Conservation (phyloP, 2,329 filamentous ascomycete species). For the Apiospora arundinis region DNA sequence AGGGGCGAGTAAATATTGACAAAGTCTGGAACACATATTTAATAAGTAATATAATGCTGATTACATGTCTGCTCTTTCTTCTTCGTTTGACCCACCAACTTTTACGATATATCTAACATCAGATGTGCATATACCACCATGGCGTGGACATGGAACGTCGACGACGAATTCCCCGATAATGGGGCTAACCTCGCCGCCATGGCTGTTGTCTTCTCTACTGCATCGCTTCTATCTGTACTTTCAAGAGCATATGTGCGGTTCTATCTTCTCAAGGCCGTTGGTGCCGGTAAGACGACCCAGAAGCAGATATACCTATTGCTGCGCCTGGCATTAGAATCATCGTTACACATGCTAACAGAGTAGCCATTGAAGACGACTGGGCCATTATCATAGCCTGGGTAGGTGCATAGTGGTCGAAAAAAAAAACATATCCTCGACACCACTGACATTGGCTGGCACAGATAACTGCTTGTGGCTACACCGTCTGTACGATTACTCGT, state of each 20-base stretch:
- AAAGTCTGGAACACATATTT: too few relatives aligned
- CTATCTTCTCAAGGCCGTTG: slow-evolving; percentile 42
- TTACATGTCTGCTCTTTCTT: too few relatives aligned
- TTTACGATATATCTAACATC: too few relatives aligned
- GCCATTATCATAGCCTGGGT: slow-evolving; percentile 41
- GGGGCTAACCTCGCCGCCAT: slow-evolving; percentile 41
- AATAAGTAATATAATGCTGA: too few relatives aligned
- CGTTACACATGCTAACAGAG: not conserved
- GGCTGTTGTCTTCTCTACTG: slow-evolving; percentile 35
- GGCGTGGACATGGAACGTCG: slow-evolving; percentile 47
- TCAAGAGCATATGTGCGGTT: slow-evolving; percentile 44
- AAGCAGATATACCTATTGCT: too few relatives aligned
- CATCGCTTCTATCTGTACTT: slow-evolving; percentile 40
- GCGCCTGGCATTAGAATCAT: too few relatives aligned
- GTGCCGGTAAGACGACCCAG: slow-evolving; percentile 36
- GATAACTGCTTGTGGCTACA: slow-evolving; percentile 39
- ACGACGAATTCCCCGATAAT: slow-evolving; percentile 39
- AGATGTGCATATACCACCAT: slow-evolving; percentile 28
- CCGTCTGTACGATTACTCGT: slow-evolving; percentile 44
- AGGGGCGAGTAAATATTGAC: too few relatives aligned
- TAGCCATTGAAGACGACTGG: slow-evolving; percentile 36
- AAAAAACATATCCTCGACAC: too few relatives aligned
- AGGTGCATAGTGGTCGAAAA: not conserved
- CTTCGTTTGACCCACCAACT: not conserved
- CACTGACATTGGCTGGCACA: not conserved